A percentile compares a stretch with the other conserved stretches of the same genome.
Conservation (phyloP, 768 basidiomycete species). For the Leccinum imitatum region DNA sequence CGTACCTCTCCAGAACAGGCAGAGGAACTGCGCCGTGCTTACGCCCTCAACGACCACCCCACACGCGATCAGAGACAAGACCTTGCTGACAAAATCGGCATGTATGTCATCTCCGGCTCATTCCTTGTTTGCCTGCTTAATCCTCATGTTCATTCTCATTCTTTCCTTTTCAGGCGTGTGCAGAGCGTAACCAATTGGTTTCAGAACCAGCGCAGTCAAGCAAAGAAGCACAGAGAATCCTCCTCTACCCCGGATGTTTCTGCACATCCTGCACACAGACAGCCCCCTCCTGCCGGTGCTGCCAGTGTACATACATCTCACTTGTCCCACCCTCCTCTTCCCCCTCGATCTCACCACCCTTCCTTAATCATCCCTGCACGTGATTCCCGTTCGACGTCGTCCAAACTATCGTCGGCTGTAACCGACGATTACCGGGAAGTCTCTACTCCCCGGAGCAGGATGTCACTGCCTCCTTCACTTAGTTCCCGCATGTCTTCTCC, state of each 20-base stretch:
- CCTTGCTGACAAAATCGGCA: constrained; percentile 68
- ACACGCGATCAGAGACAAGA: constrained; percentile 63
- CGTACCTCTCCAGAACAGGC: constrained; percentile 64
- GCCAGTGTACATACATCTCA: constrained; percentile 8
- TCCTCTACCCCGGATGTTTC: constrained; percentile 25
- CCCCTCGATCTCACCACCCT: constrained; percentile 32
- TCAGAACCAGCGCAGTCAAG: constrained; percentile 79
- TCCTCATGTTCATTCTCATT: constrained; percentile 14
- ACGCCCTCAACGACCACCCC: constrained; percentile 65
- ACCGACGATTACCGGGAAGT: constrained; percentile 20
- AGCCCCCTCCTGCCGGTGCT: constrained; percentile 13
- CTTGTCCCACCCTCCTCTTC: constrained; percentile 14
- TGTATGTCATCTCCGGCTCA: constrained; percentile 50
- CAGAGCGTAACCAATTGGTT: constrained; percentile 86
- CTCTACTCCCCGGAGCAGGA: constrained; percentile 28
- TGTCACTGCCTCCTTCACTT: constrained; percentile 31
- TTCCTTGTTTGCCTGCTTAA: constrained; percentile 25
- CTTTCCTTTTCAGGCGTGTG: constrained; percentile 54
- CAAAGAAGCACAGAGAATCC: constrained; percentile 64
- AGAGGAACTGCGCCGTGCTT: constrained; percentile 67
- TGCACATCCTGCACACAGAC: constrained; percentile 13
- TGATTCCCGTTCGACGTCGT: constrained; percentile 14
- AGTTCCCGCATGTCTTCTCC: constrained; percentile 31
- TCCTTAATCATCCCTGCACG: constrained; percentile 28
- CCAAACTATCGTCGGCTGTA: constrained; percentile 14